Percentiles rank a stretch among this genome's conserved stretches.
Conservation (phyloP, 257 asterid genomes). For the Orobanche coerulescens region DNA sequence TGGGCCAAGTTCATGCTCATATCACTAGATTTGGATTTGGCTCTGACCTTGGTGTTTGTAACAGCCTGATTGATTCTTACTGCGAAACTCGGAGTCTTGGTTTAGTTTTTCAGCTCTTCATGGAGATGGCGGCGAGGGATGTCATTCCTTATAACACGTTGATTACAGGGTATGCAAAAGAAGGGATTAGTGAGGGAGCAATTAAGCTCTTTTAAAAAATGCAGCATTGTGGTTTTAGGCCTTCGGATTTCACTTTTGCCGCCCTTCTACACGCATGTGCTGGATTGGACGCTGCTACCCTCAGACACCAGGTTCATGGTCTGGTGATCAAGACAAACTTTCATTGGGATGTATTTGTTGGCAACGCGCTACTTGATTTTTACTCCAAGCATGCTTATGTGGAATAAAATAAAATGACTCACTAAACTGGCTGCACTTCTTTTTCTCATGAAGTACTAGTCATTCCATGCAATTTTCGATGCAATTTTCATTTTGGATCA, state of each 20-base stretch:
- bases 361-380: slow-evolving; percentile 72
- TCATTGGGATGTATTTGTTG: slow-evolving; percentile 53
- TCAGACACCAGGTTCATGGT: slow-evolving; percentile 64
- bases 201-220: slow-evolving; percentile 49
- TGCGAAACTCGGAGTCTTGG: slow-evolving; percentile 45
- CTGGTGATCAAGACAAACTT: slow-evolving; percentile 52
- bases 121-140: slow-evolving; percentile 43
- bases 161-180: slow-evolving; percentile 58
- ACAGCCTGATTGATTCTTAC: slow-evolving; percentile 66
- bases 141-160: slow-evolving; percentile 61
- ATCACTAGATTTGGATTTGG: slow-evolving; percentile 42
- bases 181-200: slow-evolving; percentile 41
- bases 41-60: slow-evolving; percentile 45
- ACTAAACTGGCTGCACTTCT: no score
- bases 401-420: no score
- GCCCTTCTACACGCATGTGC: slow-evolving; percentile 50
- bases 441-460: no score
- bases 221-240: slow-evolving; percentile 51
- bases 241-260: slow-evolving; percentile 78
- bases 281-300: slow-evolving; percentile 31
- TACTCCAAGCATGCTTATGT: slow-evolving; percentile 78
- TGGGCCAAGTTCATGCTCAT: slow-evolving; percentile 59
- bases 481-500: no score
- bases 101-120: slow-evolving; percentile 46
- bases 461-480: no score